Conservation (phyloP, 176 grass and related monocot species). For the Otatea glauca region DNA sequence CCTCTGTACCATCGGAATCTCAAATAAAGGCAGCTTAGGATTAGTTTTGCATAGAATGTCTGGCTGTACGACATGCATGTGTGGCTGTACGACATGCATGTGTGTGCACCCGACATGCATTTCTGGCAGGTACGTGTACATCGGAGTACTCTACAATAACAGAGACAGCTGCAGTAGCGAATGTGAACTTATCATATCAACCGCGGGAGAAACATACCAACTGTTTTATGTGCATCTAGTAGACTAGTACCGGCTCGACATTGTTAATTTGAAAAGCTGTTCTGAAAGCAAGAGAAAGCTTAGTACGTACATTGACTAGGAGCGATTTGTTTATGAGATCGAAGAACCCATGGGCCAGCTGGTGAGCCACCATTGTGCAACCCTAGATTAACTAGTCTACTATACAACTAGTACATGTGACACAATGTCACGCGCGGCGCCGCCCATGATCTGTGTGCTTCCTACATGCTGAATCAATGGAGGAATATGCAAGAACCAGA, state of each 20-base stretch:
- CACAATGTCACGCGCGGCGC: slow-evolving; percentile 22
- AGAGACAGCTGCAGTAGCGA: background rate
- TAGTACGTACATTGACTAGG: slow-evolving; percentile 20
- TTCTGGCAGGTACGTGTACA: slow-evolving; percentile 19
- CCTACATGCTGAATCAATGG: slow-evolving; percentile 27
- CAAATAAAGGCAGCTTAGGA: slow-evolving; percentile 19
- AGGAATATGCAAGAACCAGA: too few relatives aligned
- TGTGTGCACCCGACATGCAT: background rate
- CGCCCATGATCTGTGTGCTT: slow-evolving; percentile 32
- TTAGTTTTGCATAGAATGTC: slow-evolving; percentile 15
- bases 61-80: slow-evolving; percentile 28
- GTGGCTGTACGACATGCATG: slow-evolving; percentile 24
- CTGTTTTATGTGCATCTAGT: background rate
- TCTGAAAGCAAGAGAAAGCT: slow-evolving; percentile 29
- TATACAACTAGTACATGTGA: background rate
- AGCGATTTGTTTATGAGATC: slow-evolving; percentile 32
- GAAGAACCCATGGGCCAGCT: background rate
- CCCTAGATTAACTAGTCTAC: background rate
- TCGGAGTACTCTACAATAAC: slow-evolving; percentile 32
- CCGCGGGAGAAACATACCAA: background rate
- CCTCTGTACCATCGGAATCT: slow-evolving; percentile 26
- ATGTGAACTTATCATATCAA: slow-evolving; percentile 32
- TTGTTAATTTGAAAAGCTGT: slow-evolving; percentile 16
- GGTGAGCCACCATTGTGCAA: slow-evolving; percentile 3
- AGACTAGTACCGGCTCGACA: background rate